Evolutionary conservation across 73 alveolate species (phyloP).

Genomic region (Loxodes magnus): DNA sequence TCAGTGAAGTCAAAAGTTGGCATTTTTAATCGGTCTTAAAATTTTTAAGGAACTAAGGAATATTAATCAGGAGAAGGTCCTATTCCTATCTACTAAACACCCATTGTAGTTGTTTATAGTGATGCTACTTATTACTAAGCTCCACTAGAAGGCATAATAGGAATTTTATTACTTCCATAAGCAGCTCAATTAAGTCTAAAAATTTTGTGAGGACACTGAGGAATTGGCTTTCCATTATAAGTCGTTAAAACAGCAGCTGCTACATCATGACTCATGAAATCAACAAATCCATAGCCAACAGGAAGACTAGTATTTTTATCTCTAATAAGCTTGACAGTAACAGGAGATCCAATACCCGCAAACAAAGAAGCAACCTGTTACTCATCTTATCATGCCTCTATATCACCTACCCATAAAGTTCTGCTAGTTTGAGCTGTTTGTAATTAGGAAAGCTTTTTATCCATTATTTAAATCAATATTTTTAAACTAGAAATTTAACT

Average conservation of each 20-base stretch:
- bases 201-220: slow-evolving; percentile 43
- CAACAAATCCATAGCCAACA: slow-evolving; percentile 58
- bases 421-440: too few species aligned
- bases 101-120: too few species aligned
- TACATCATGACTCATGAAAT: slow-evolving; percentile 37
- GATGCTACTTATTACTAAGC: too few species aligned
- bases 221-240: slow-evolving; percentile 42
- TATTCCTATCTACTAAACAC: too few species aligned
- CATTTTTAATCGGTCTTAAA: not conserved
- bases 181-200: slow-evolving; percentile 28
- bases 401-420: slow-evolving; percentile 61
- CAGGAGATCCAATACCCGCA: slow-evolving; percentile 32
- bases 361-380: slow-evolving; percentile 31
- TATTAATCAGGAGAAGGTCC: too few species aligned
- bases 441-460: too few species aligned
- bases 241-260: slow-evolving; percentile 42
- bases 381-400: slow-evolving; percentile 68
- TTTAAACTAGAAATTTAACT: too few species aligned
- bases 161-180: slow-evolving; percentile 27
- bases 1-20: not conserved
- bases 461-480: too few species aligned
- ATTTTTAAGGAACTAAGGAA: not conserved
- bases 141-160: slow-evolving; percentile 18
- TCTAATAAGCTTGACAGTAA: slow-evolving; percentile 44
- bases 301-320: slow-evolving; percentile 59